Evolutionary conservation across 805 yeast genomes (phyloP).

Genomic region (Saccharomyces kudriavzevii): DNA sequence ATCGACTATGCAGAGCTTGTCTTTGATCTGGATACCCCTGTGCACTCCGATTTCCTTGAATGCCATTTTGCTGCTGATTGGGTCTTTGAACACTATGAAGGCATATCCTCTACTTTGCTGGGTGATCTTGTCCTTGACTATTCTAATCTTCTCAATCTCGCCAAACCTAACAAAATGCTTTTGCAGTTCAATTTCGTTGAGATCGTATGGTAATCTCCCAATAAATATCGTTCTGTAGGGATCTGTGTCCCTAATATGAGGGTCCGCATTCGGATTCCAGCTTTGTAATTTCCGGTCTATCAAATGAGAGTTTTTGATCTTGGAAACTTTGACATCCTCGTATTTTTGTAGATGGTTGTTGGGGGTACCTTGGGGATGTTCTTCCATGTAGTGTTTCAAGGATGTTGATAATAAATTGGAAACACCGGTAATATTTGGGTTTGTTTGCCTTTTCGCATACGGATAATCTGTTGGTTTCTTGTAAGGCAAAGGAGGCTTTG

Average conservation of each 20-base stretch:
- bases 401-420: slow-evolving; percentile 25
- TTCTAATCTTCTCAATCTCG: slow-evolving; percentile 51
- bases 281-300: slow-evolving; percentile 31
- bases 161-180: slow-evolving; percentile 60
- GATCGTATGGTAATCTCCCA: slow-evolving; percentile 56
- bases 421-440: slow-evolving; percentile 41
- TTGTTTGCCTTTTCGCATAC: slow-evolving; percentile 37
- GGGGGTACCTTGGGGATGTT: slow-evolving; percentile 22
- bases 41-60: slow-evolving; percentile 41
- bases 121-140: slow-evolving; percentile 45
- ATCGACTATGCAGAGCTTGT: slow-evolving; percentile 57
- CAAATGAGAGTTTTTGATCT: slow-evolving; percentile 19
- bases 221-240: slow-evolving; percentile 76
- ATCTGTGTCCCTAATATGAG: slow-evolving; percentile 50
- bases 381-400: slow-evolving; percentile 21
- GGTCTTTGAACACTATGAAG: slow-evolving; percentile 62
- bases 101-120: slow-evolving; percentile 68
- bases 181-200: slow-evolving; percentile 62
- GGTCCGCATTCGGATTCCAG: slow-evolving; percentile 54
- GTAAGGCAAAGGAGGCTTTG: slow-evolving; percentile 49
- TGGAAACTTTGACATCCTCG: slow-evolving; percentile 13
- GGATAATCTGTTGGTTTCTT: slow-evolving; percentile 44
- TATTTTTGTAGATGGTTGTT: slow-evolving; percentile 18
- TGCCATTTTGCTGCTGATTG: slow-evolving; percentile 54
- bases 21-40: slow-evolving; percentile 44